Evolutionary conservation across 768 basidiomycete species (phyloP).

Genomic region (Auricularia cornea): DNA sequence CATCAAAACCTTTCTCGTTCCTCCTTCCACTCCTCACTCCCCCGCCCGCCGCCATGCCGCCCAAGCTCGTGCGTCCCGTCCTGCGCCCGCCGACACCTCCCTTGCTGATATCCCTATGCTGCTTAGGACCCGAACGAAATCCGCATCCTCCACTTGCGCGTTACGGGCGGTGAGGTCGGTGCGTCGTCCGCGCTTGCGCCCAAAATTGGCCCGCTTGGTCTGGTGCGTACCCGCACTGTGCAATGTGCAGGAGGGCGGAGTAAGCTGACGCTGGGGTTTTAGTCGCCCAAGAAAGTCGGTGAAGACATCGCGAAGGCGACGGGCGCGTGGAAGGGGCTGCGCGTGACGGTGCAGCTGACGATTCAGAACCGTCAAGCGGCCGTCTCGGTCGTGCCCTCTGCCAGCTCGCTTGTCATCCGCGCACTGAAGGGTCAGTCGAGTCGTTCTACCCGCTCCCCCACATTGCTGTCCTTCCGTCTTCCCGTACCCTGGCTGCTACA

Average conservation of each 20-base stretch:
- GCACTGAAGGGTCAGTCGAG: slow-evolving; percentile 84
- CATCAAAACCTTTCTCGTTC: not conserved
- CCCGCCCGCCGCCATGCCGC: slow-evolving; percentile 48
- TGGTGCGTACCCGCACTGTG: slow-evolving; percentile 50
- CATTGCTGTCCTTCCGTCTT: too few relatives aligned
- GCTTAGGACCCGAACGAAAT: slow-evolving; percentile 90
- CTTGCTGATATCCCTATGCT: not conserved
- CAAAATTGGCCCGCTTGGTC: slow-evolving; percentile 99
- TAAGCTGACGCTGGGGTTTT: slow-evolving; percentile 9
- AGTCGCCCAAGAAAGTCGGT: slow-evolving; percentile 99
- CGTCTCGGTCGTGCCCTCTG: slow-evolving; percentile 94
- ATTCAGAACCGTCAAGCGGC: slow-evolving; percentile 99
- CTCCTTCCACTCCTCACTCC: slow-evolving; percentile 6
- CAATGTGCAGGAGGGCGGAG: not conserved
- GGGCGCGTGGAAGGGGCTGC: slow-evolving; percentile 96
- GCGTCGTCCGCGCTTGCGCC: slow-evolving; percentile 97
- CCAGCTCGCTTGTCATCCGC: slow-evolving; percentile 93
- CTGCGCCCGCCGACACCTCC: slow-evolving; percentile 1
- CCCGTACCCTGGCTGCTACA: too few relatives aligned
- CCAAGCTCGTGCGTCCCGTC: slow-evolving; percentile 55
- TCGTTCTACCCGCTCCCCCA: not conserved
- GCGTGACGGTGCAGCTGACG: slow-evolving; percentile 96
- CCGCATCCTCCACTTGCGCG: slow-evolving; percentile 98
- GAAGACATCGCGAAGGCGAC: slow-evolving; percentile 99
- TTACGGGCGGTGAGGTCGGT: slow-evolving; percentile 98